Conservation (phyloP, 176 grass and related monocot species). For the Triticum urartu region DNA sequence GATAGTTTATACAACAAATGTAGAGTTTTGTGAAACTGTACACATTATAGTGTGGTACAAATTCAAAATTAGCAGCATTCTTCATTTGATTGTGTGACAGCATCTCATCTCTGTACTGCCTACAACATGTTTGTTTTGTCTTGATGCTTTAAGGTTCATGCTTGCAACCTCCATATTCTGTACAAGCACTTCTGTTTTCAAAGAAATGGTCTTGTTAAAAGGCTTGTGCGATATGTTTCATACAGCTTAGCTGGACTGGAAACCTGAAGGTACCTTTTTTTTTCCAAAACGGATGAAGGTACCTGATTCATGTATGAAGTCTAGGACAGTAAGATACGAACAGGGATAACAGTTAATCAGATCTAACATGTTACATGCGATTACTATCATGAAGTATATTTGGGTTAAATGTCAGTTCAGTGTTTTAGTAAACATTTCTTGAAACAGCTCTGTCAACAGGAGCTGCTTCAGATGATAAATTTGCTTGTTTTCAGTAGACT, state of each 20-base stretch:
- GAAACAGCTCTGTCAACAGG: background rate
- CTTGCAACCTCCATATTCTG: background rate
- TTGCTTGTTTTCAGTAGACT: slow-evolving; percentile 18
- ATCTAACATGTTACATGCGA: background rate
- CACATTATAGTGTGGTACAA: background rate
- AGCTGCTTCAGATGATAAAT: slow-evolving; percentile 19
- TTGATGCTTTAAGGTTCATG: background rate
- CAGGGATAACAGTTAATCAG: background rate
- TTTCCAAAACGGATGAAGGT: background rate
- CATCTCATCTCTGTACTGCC: background rate
- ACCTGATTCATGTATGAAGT: background rate
- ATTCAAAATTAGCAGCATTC: background rate
- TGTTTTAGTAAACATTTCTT: background rate
- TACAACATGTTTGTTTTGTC: background rate
- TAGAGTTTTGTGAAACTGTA: background rate
- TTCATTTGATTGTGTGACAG: background rate
- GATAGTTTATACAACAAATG: background rate
- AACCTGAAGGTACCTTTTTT: background rate
- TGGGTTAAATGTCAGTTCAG: slow-evolving; percentile 1
- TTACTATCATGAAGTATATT: background rate
- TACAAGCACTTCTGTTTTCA: background rate
- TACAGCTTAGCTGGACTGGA: background rate
- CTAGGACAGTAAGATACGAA: background rate
- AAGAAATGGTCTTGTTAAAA: background rate
- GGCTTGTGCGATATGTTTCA: background rate